Base-by-base conservation (phyloP, 1,139 yeast genomes). In the Yamadazyma sp. region DNA sequence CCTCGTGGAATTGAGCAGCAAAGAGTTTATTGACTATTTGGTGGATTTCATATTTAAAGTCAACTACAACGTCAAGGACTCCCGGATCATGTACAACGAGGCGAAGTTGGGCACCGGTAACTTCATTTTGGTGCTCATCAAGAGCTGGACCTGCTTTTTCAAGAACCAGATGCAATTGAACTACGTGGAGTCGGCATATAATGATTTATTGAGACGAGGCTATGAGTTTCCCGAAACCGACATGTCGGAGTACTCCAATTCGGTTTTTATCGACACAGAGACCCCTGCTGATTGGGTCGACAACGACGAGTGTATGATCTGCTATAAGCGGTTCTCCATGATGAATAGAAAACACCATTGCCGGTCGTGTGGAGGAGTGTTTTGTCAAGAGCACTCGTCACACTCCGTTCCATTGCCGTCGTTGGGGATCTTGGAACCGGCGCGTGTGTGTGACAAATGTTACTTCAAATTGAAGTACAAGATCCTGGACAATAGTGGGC, bases 201-300 rank as follows among this genome's bases (percentile, higher is more conserved):
- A 71, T 24, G 76, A 73, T 44, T 70, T 92, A 43, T 67, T 73
- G 41, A 64, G 67, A 34, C 85, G 80, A 41, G 94, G 88, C 1
- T 80, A 76, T 48, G 67, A 72, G 34, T 88, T 90, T 53, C 95
- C 96, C 9, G 67, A 70, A n/a, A 59, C 70, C 13, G 64, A 74
- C 35, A 46, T 43, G n/a, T 42, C 50, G 1, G 62, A 72, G 10
- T 58, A 54, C 31, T 59, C 70, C 30, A 74, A 71, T 32, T 59
- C 71, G 33, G 68, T 64, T 15, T 79, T 89, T 60, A 79, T 90
- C 39, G 97, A 92, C 56, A 78, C 96, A 1, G 86, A 82, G 44
- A 90, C 92, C 4, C 97, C 99, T 3, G 98, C 98, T 0, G 97
- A 90, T 52, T 92, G 99, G 99, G 82, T 86, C 17, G 98, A 94